Evolutionary conservation across 495 filamentous ascomycete species (phyloP).

Genomic region (Hyaloscypha variabilis): DNA sequence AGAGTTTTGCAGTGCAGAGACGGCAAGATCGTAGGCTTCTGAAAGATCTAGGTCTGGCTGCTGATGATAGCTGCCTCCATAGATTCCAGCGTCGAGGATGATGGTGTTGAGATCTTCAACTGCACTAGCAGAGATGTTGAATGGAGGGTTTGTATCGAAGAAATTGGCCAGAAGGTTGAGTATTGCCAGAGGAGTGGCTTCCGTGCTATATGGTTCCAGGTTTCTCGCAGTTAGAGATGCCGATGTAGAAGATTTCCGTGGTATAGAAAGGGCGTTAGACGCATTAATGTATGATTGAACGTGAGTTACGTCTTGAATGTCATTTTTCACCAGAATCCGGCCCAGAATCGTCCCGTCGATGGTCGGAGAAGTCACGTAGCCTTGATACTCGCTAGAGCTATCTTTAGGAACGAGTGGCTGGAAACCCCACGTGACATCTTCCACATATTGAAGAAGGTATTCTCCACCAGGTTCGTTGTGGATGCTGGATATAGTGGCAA

Average conservation of each 20-base stretch:
- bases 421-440: not conserved
- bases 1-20: not conserved
- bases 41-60: not conserved
- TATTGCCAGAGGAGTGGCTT: not conserved
- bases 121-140: not conserved
- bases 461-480: slow-evolving; percentile 1
- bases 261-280: not conserved
- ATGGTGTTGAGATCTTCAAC: not conserved
- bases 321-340: slow-evolving; percentile 10
- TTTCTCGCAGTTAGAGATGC: not conserved
- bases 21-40: not conserved
- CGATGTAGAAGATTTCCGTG: not conserved
- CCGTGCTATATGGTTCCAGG: not conserved
- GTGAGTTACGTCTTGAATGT: slow-evolving; percentile 2
- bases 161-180: not conserved
- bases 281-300: slow-evolving; percentile 1
- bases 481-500: slow-evolving; percentile 7
- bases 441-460: not conserved
- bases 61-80: not conserved
- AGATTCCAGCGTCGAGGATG: not conserved
- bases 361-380: slow-evolving; percentile 7
- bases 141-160: slow-evolving; percentile 3
- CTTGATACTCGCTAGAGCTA: slow-evolving; percentile 4
- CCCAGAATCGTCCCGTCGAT: slow-evolving; percentile 3
- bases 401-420: not conserved